phyloP scores from a whole-genome alignment of 495 filamentous ascomycete genomes.

The Bathelium albidoporum region DNA sequence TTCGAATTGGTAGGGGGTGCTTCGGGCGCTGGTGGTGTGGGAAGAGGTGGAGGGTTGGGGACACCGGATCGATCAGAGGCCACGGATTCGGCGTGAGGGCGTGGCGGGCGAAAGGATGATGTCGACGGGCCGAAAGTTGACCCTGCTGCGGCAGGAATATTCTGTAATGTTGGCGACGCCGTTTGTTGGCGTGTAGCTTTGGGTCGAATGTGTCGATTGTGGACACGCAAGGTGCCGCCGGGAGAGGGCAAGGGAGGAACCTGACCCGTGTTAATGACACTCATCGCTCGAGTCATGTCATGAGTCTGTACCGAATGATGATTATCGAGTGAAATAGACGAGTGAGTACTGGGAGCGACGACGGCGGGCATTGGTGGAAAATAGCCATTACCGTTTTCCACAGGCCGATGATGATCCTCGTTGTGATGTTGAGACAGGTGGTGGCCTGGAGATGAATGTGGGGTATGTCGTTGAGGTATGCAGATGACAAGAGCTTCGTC shows the following conservation, averaged over 20 bases:
- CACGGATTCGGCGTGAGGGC: slow-evolving; percentile 9
- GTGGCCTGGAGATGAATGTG: slow-evolving; percentile 64
- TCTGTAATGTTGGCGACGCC: slow-evolving; percentile 59
- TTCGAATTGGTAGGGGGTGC: slow-evolving; percentile 22
- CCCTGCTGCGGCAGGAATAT: not conserved
- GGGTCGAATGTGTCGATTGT: slow-evolving; percentile 43
- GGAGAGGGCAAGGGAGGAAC: slow-evolving; percentile 78
- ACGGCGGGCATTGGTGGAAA: slow-evolving; percentile 72
- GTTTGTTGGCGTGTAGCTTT: slow-evolving; percentile 61
- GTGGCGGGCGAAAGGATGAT: slow-evolving; percentile 7
- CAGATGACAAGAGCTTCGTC: slow-evolving; percentile 91
- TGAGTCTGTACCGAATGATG: slow-evolving; percentile 1
- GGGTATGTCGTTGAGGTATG: slow-evolving; percentile 70
- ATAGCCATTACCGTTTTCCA: slow-evolving; percentile 71
- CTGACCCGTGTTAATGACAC: slow-evolving; percentile 68
- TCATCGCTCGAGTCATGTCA: slow-evolving; percentile 44
- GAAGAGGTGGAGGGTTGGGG: slow-evolving; percentile 42
- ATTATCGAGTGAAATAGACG: slow-evolving; percentile 22
- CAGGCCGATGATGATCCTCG: slow-evolving; percentile 52
- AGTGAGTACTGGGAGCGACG: slow-evolving; percentile 30
- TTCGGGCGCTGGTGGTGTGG: slow-evolving; percentile 46
- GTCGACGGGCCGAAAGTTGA: not conserved
- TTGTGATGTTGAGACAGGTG: slow-evolving; percentile 47
- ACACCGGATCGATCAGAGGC: slow-evolving; percentile 13
- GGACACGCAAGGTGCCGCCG: slow-evolving; percentile 42